phyloP scores from a whole-genome alignment of 2,329 filamentous ascomycete genomes.

The Cyclaneusma minus region DNA sequence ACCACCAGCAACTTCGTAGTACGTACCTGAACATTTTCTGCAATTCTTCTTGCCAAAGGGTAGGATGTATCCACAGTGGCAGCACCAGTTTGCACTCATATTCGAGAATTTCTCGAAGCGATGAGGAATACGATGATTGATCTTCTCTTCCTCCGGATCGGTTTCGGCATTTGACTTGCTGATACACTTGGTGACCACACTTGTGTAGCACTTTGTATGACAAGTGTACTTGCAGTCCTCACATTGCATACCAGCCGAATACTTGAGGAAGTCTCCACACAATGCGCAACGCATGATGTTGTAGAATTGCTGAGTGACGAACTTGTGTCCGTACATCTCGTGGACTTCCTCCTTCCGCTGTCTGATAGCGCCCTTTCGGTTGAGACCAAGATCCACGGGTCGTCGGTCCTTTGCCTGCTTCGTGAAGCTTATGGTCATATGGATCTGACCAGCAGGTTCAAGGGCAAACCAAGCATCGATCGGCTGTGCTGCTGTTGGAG shows the following conservation, averaged over 20 bases:
- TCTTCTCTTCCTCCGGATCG: slow-evolving; percentile 97
- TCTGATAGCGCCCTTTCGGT: slow-evolving; percentile 87
- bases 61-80: slow-evolving; percentile 91
- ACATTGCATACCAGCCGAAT: slow-evolving; percentile 97
- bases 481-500: slow-evolving; percentile 27
- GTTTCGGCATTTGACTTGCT: slow-evolving; percentile 98
- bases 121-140: slow-evolving; percentile 98
- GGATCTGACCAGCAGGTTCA: slow-evolving; percentile 84
- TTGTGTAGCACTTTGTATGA: slow-evolving; percentile 91
- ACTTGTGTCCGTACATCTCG: slow-evolving; percentile 99
- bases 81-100: slow-evolving; percentile 98
- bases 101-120: slow-evolving; percentile 95
- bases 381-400: slow-evolving; percentile 76
- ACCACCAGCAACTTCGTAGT: neutral
- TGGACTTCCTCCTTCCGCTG: slow-evolving; percentile 97
- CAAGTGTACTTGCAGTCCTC: slow-evolving; percentile 99
- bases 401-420: slow-evolving; percentile 78
- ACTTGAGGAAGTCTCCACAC: slow-evolving; percentile 96
- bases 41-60: slow-evolving; percentile 92
- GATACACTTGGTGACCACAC: slow-evolving; percentile 98
- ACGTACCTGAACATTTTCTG: slow-evolving; percentile 72
- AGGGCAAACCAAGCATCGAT: slow-evolving; percentile 96
- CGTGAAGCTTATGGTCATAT: slow-evolving; percentile 79
- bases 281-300: slow-evolving; percentile 99
- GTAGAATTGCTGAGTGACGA: slow-evolving; percentile 97